phyloP scores from a whole-genome alignment of 2,329 filamentous ascomycete genomes.

The Aspergillus sp. region DNA sequence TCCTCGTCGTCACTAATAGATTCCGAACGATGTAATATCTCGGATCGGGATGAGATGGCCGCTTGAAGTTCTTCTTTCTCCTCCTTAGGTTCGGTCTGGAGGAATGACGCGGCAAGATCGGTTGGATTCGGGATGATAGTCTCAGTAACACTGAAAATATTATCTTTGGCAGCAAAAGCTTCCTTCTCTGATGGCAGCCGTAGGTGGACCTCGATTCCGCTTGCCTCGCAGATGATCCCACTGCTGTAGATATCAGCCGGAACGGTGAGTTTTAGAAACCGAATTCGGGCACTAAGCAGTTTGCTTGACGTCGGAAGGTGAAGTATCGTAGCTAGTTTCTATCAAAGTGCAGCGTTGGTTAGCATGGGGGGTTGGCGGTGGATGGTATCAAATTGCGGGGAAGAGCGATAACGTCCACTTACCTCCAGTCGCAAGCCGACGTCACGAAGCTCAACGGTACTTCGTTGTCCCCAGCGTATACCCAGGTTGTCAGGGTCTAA shows the following conservation, averaged over 20 bases:
- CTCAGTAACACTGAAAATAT: slow-evolving; percentile 28
- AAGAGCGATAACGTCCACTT: slow-evolving; percentile 29
- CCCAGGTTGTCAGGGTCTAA: slow-evolving; percentile 85
- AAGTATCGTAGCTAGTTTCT: slow-evolving; percentile 78
- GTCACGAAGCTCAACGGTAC: slow-evolving; percentile 81
- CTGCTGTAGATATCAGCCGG: slow-evolving; percentile 86
- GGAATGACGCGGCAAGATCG: slow-evolving; percentile 61
- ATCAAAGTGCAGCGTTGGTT: slow-evolving; percentile 19
- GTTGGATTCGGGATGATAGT: slow-evolving; percentile 54
- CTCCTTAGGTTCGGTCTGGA: slow-evolving; percentile 56
- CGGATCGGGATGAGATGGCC: slow-evolving; percentile 53
- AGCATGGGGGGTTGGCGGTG: slow-evolving; percentile 20
- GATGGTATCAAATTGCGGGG: slow-evolving; percentile 9
- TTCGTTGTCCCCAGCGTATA: slow-evolving; percentile 77
- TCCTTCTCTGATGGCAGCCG: slow-evolving; percentile 50
- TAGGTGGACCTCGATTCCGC: slow-evolving; percentile 73
- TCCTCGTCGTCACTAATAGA: slow-evolving; percentile 51
- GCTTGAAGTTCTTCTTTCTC: slow-evolving; percentile 60
- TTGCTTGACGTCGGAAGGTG: slow-evolving; percentile 71
- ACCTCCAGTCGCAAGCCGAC: slow-evolving; percentile 79
- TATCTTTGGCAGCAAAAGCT: slow-evolving; percentile 31
- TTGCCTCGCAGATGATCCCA: slow-evolving; percentile 76
- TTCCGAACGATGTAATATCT: slow-evolving; percentile 48
- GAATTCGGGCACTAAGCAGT: slow-evolving; percentile 71
- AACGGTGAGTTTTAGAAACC: slow-evolving; percentile 75